phyloP scores from a whole-genome alignment of 768 basidiomycete species.

The Tylopilus cervinicoccineus region DNA sequence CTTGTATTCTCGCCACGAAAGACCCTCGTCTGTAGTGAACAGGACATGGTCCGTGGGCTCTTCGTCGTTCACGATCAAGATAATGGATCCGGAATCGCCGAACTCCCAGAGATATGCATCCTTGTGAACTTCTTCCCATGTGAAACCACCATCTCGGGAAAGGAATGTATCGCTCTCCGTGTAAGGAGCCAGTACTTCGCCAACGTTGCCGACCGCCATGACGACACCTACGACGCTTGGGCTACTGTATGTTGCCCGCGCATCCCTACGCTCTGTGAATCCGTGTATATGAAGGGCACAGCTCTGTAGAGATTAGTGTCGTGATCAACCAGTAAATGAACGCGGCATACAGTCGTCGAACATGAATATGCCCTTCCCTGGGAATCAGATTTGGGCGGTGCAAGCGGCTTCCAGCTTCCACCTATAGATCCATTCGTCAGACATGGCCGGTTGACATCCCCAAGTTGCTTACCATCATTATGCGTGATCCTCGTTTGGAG shows the following conservation, averaged over 20 bases:
- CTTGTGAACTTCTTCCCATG: constrained; percentile 98
- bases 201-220: constrained; percentile 96
- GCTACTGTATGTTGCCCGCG: constrained; percentile 89
- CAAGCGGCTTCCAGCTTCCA: constrained; percentile 81
- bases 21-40: constrained; percentile 88
- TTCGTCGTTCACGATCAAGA: constrained; percentile 95
- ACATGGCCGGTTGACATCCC: not conserved
- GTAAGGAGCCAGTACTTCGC: constrained; percentile 76
- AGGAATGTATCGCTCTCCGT: constrained; percentile 92
- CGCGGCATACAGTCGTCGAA: constrained; percentile 49
- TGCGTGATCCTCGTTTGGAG: constrained; percentile 90
- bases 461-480: constrained; percentile 73
- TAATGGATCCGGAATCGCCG: constrained; percentile 92
- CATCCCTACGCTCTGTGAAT: constrained; percentile 89
- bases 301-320: constrained; percentile 40
- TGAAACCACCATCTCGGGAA: constrained; percentile 93
- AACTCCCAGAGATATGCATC: constrained; percentile 98
- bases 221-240: constrained; percentile 89
- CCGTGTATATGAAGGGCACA: constrained; percentile 93
- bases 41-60: constrained; percentile 85
- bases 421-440: constrained; percentile 39
- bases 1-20: constrained; percentile 82
- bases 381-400: constrained; percentile 74
- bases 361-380: constrained; percentile 71
- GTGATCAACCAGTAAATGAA: not conserved